Percentiles rank a stretch among this genome's conserved stretches.
These are phyloP conservation scores for Diutina scorzettiae DNA, from an alignment of 1,139 yeast genomes.

Conservation along the genomic window DNA sequence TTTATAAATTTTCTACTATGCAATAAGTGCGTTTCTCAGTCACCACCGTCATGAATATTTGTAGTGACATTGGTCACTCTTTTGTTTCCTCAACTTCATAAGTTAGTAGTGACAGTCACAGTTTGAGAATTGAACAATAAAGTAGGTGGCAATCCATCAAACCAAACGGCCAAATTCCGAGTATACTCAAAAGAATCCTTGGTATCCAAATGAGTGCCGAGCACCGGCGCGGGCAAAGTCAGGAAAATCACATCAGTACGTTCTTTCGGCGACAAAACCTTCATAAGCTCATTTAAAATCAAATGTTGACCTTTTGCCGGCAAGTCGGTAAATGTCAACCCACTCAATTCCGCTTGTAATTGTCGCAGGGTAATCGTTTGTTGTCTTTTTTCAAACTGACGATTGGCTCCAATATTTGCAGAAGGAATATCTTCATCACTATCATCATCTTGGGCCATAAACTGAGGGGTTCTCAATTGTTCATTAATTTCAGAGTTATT, in stretches of 20 bases:
- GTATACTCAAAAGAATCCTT: conserved; percentile 65
- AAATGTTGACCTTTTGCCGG: conserved; percentile 90
- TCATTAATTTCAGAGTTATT: conserved; percentile 28
- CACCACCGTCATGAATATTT: too few relatives aligned
- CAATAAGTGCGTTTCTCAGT: too few relatives aligned
- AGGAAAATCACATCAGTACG: conserved; percentile 62
- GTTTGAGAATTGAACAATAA: conserved; percentile 80
- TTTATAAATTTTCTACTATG: too few relatives aligned
- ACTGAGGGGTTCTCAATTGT: conserved; percentile 25
- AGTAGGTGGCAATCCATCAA: conserved; percentile 70
- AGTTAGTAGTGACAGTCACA: conserved; percentile 79
- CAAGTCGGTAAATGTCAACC: conserved; percentile 60
- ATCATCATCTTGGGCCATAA: conserved; percentile 21
- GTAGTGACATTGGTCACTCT: too few relatives aligned
- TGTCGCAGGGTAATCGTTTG: conserved; percentile 19
- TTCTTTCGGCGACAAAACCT: conserved; percentile 37
- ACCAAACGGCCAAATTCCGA: conserved; percentile 68
- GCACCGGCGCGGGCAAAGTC: conserved; percentile 77
- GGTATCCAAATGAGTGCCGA: conserved; percentile 66
- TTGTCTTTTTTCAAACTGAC: not conserved
- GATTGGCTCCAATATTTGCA: not conserved
- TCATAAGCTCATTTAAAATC: conserved; percentile 78
- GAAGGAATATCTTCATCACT: conserved; percentile 9
- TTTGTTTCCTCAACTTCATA: not conserved
- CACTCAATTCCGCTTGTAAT: conserved; percentile 27